Base-by-base conservation (phyloP, 202 grass and related monocot species). In the Zoysia matrella region DNA sequence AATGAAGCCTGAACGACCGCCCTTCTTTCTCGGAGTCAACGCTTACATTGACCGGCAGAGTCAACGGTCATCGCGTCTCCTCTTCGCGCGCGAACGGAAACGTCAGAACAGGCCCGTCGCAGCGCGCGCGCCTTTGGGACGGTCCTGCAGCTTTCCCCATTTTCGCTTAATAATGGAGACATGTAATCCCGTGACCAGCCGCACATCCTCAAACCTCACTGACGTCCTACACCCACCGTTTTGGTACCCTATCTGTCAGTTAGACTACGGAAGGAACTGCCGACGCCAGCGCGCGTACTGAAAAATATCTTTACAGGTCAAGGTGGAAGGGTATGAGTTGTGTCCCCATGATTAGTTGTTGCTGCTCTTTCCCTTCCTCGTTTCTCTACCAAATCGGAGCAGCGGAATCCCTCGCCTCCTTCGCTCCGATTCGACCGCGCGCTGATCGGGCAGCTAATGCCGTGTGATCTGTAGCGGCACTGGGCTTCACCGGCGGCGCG, bases 401-500 rank as follows among this genome's bases (percentile, higher is more conserved):
- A 47, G 65, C 62, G 65, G 43, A 84, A 57, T 50, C 10, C 80
- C 3, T 70, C 15, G 56, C 47, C 36, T n/a, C 3, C 7, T 2
- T 22, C 7, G 3, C 39, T 74, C n/a, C 62, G 86, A 74, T 36
- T 63, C 46, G 11, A 13, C 7, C 13, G 7, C 22, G 65, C 50
- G 1, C 50, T 58, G 14, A 58, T 58, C 77, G 47, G 14, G 67
- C 30, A n/a, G 46, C 88, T 63, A 64, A 90, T 90, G 88, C 68
- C 1, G 53, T 8, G 47, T 41, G 79, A 75, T 90, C 83, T 90
- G 78, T 73, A 74, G 79, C 68, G 41, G 40, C 52, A 18, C 18
- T 0, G 67, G 50, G 66, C 9, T 50, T 55, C 67, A 15, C 60
- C 44, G 66, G 60, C 67, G 51, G 58, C 69, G 65, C 3, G 48